Evolutionary conservation across 2,329 filamentous ascomycete genomes (phyloP).

Genomic region (Metarhizium sp.): DNA sequence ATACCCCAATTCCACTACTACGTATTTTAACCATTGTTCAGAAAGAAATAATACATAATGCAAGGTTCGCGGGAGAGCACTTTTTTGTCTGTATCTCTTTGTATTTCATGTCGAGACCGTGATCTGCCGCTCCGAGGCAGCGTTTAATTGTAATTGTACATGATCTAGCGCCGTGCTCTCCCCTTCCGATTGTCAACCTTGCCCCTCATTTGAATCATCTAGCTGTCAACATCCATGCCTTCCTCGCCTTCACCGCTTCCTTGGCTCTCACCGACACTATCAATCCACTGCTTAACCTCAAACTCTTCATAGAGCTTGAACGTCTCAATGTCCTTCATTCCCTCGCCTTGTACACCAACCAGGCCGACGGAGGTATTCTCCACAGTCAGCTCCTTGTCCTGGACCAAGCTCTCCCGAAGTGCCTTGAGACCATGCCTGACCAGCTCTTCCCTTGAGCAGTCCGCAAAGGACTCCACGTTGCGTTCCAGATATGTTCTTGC

Average conservation of each 20-base stretch:
- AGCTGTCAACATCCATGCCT: conserved; percentile 28
- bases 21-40: not conserved
- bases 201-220: conserved; percentile 6
- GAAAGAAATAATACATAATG: not conserved
- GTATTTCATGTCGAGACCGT: not conserved
- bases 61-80: not conserved
- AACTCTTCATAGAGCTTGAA: conserved; percentile 90
- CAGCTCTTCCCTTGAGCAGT: conserved; percentile 71
- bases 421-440: conserved; percentile 84
- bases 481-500: conserved; percentile 93
- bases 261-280: conserved; percentile 53
- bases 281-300: conserved; percentile 78
- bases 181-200: not conserved
- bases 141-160: conserved; percentile 22
- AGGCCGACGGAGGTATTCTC: conserved; percentile 93
- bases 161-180: conserved; percentile 18
- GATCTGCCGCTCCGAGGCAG: conserved; percentile 10
- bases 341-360: conserved; percentile 49
- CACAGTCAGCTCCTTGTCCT: conserved; percentile 95
- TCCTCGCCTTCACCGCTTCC: conserved; percentile 31
- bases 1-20: too few relatives aligned
- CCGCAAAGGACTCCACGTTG: conserved; percentile 75
- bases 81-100: not conserved
- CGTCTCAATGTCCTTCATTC: conserved; percentile 55
- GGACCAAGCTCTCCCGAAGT: conserved; percentile 88